Base-by-base conservation (phyloP, 345 rosid genomes). In the Bretschneidera sinensis region DNA sequence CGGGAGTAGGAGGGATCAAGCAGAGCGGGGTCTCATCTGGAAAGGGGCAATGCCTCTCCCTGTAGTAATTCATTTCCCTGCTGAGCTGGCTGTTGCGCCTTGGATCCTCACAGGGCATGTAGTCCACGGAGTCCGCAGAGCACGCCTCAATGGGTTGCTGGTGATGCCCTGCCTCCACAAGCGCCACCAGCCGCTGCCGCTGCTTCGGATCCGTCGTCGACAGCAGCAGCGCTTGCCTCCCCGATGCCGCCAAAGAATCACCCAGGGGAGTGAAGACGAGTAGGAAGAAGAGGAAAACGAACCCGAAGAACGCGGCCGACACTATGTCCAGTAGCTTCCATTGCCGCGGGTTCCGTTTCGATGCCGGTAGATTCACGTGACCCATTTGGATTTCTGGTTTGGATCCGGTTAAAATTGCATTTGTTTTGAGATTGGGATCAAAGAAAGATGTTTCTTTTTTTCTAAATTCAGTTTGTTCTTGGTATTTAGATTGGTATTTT, bases 21-120 rank as follows among this genome's bases (percentile, higher is more conserved):
- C 99, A 94, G 71, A 94, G 87, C 0, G 91, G 89, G 55, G 85
- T 78, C 51, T 87, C 83, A 48, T 83, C 91, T 0, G 89, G 89
- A 51, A 62, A 58, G 0, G 98, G 98, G 64, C 97, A 92, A 39
- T 87, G 98, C 49, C 98, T 83, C 81, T 92, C 98, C 47, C 98
- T 50, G 60, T 89, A 92, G 43, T 74, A 89, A 73, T 92, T 92
- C 98, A 92, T 92, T 45, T 87, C 96, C 48, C 99, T 63, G 50
- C 92, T 90, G 24, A 94, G 87, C 82, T 88, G 97, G 65, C 97
- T 84, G 69, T 85, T 90, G 57, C 85, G 82, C 61, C 96, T 74
- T 0, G 99, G 97, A 78, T 94, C 99, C 67, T 90, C 97, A 47
- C 99, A 94, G 2, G 99, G 99, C 99, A 90, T 86, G 76, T 90